Percentiles rank a stretch among this genome's conserved stretches.
Evolutionary conservation across 192 early-diverging fungal genomes (phyloP).

Genomic region (Mortierella hygrophila): DNA sequence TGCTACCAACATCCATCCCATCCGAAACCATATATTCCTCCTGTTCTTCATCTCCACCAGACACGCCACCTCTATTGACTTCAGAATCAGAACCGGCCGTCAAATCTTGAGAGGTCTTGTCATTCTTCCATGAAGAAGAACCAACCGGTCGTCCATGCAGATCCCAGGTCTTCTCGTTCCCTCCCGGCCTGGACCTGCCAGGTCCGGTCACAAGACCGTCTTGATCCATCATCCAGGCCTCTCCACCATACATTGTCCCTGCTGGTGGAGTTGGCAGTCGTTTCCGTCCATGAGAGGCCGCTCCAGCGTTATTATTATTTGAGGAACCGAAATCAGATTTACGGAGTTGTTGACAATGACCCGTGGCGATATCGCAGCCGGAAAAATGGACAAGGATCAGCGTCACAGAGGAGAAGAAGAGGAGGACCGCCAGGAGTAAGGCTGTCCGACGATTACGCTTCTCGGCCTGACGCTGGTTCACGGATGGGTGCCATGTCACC

Average conservation of each 20-base stretch:
- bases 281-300: not conserved
- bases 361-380: slow-evolving; percentile 44
- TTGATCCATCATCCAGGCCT: slow-evolving; percentile 7
- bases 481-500: slow-evolving; percentile 49
- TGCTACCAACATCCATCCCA: not conserved
- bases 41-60: not conserved
- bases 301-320: not conserved
- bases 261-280: not conserved
- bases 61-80: not conserved
- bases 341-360: slow-evolving; percentile 18
- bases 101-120: not conserved
- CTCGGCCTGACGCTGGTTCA: slow-evolving; percentile 33
- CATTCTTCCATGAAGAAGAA: not conserved
- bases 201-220: not conserved
- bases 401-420: slow-evolving; percentile 37
- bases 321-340: not conserved
- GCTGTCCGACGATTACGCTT: slow-evolving; percentile 35
- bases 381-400: slow-evolving; percentile 33
- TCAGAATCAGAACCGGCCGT: not conserved
- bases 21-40: not conserved
- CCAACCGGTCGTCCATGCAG: not conserved
- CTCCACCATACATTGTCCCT: slow-evolving; percentile 10
- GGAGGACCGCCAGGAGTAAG: slow-evolving; percentile 18
- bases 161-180: not conserved
- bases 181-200: not conserved